Evolutionary conservation across 257 asterid genomes (phyloP), one percentile per base, ranked within the genome.

Genomic region (Solanum gracilifrons): DNA sequence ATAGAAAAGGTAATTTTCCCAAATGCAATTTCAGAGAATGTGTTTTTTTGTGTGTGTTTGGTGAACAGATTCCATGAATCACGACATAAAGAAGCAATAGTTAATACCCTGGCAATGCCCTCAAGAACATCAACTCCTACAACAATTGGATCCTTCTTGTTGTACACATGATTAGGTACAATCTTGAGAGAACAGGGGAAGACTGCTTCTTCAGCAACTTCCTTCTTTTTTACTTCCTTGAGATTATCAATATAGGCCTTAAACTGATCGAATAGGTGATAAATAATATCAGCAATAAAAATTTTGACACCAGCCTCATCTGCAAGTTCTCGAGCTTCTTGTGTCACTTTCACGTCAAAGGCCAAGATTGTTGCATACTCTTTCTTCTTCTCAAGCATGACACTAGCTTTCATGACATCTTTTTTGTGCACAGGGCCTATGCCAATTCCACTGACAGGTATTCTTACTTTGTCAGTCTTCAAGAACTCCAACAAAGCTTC

Each of bases 341-440:
- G 95, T 18, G 99, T 95, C 84, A 96, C 99, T 92, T 90, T 96
- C 68, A 97, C 99, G 87, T 96, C 99, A 69, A 97, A 97, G 31
- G 99, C 99, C 91, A 97, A 92, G 88, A 96, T 95, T 41, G 98
- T 96, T 71, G 93, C 98, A 89, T 89, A 97, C 91, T 96, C 99
- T 89, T 93, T 97, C 92, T 93, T 93, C 96, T 96, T 97, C 94
- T 97, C 99, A 85, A 97, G 99, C 99, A 96, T 97, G 46, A 95
- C 99, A 88, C 98, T 97, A 7, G 99, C 98, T 92, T 94, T 96
- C 98, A 97, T 95, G 86, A 97, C 98, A 73, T 97, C 99, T 92
- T 94, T 97, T 89, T 95, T 97, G 89, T 96, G 98, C 83, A 94
- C 97, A 2, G 98, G 98, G 73, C 98, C 99, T 82, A 97, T 95